phyloP scores from a whole-genome alignment of 371 early-diverging fungal genomes.

The Mucor lusitanicus region DNA sequence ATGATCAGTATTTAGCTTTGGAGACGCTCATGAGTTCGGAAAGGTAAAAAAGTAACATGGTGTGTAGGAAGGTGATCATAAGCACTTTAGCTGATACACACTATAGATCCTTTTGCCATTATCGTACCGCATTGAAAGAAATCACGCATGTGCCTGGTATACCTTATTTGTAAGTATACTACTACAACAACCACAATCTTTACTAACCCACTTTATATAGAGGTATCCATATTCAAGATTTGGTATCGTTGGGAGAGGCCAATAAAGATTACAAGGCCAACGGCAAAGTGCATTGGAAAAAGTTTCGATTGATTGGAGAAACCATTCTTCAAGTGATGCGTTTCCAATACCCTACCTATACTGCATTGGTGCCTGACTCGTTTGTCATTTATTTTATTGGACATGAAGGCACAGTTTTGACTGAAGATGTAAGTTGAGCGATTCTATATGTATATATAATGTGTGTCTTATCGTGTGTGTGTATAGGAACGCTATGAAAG shows the following conservation, averaged over 20 bases:
- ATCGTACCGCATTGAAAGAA: slow-evolving; percentile 58
- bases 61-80: too few relatives aligned
- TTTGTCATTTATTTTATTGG: slow-evolving; percentile 35
- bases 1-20: slow-evolving; percentile 52
- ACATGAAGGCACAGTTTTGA: slow-evolving; percentile 25
- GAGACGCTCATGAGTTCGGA: slow-evolving; percentile 69
- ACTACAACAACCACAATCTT: too few relatives aligned
- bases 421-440: slow-evolving; percentile 42
- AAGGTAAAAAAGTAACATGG: slow-evolving; percentile 16
- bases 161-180: slow-evolving; percentile 52
- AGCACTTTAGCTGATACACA: too few relatives aligned
- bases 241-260: slow-evolving; percentile 56
- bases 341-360: slow-evolving; percentile 42
- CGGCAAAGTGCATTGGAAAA: slow-evolving; percentile 62
- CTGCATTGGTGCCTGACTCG: slow-evolving; percentile 28
- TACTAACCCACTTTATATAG: slow-evolving; percentile 12
- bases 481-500: slow-evolving; percentile 35
- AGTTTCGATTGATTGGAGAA: slow-evolving; percentile 58
- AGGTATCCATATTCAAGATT: slow-evolving; percentile 58
- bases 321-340: slow-evolving; percentile 42
- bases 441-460: not conserved
- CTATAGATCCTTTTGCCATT: slow-evolving; percentile 57
- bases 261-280: slow-evolving; percentile 56
- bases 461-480: not conserved
- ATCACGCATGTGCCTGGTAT: slow-evolving; percentile 49